These are phyloP conservation scores for Kwoniella sp. DNA, from an alignment of 768 basidiomycete genomes.

Conservation along the genomic window DNA sequence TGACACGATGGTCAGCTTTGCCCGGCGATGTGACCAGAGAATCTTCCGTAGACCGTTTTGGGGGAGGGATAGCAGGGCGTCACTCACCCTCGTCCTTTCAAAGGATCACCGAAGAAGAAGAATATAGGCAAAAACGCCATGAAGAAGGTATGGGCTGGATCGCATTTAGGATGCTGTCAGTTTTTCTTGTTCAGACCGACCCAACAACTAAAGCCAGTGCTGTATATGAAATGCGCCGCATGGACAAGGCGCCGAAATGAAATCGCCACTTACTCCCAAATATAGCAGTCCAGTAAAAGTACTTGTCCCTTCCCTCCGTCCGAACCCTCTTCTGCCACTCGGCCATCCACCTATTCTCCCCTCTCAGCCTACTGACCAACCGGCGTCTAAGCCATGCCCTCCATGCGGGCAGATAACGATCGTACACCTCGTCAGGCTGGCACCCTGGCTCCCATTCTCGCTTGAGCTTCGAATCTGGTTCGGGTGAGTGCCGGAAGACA, in stretches of 20 bases:
- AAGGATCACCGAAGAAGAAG: slow-evolving; percentile 82
- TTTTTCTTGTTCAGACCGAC: no score
- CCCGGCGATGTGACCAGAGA: slow-evolving; percentile 33
- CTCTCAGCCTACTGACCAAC: slow-evolving; percentile 40
- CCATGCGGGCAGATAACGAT: slow-evolving; percentile 42
- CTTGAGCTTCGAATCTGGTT: slow-evolving; percentile 23
- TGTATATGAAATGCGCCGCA: no score
- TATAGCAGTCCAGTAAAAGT: slow-evolving; percentile 56
- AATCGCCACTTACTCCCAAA: slow-evolving; percentile 52
- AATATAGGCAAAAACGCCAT: slow-evolving; percentile 82
- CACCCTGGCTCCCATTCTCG: slow-evolving; percentile 50
- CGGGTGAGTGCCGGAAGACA: slow-evolving; percentile 40
- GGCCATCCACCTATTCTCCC: slow-evolving; percentile 49
- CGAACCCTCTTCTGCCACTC: slow-evolving; percentile 48
- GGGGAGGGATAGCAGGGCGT: slow-evolving; percentile 12
- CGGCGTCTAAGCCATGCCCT: slow-evolving; percentile 38
- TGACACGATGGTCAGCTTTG: neutral
- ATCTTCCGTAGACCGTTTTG: no score
- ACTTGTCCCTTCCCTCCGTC: slow-evolving; percentile 45
- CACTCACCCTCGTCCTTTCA: slow-evolving; percentile 71
- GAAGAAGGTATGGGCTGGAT: slow-evolving; percentile 66
- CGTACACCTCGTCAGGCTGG: slow-evolving; percentile 54
- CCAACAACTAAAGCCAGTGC: no score
- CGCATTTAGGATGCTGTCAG: neutral
- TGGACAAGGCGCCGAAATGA: neutral